Base-by-base conservation (phyloP, 208 protist genomes). In the Naegleria lovaniensis region DNA sequence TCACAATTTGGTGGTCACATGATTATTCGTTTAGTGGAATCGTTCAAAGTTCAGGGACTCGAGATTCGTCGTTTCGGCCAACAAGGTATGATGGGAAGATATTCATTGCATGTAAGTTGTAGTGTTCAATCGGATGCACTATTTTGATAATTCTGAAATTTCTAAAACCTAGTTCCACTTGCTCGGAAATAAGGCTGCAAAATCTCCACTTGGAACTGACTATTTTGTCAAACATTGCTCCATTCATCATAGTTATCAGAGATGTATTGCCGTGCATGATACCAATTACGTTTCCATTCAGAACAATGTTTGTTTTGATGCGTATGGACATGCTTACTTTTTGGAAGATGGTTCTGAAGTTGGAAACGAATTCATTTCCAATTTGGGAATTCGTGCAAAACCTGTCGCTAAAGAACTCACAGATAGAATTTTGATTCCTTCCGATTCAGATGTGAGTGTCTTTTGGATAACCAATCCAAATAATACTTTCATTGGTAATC, bases 381-480 rank as follows among this genome's bases (percentile, higher is more conserved):
- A 86, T 36, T 52, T 86, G 5, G 83, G 36, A 15, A 51, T 51
- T 51, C 22, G 29, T 3, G 7, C n/a, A 25, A 52, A 7, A 11
- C 36, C 36, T 25, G 16, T 84, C 15, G 1, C 25, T 41, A 25
- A 84, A 6, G 76, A 40, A 40, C 5, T 19, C 15, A 19, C 51
- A 5, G 15, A 58, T 19, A 40, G 25, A 41, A 4, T 7, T 48
- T 15, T 86, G 5, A 43, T 52, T 33, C 83, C 83, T n/a, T 51
- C 36, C 33, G 83, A 86, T 51, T 33, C 36, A n/a, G 0, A 48
- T n/a, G 83, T 36, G 5, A 29, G 7, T 52, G 83, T 43, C 33
- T 86, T 86, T 36, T 86, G 36, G 40, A 43, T 86, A n/a, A 43
- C 83, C n/a, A 86, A 86, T 86, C 83, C 83, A 22, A 43, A 52